Evolutionary conservation across 2,329 filamentous ascomycete species (phyloP), one percentile per base, ranked within the genome.

Genomic region (Ascocoryne sarcoides): DNA sequence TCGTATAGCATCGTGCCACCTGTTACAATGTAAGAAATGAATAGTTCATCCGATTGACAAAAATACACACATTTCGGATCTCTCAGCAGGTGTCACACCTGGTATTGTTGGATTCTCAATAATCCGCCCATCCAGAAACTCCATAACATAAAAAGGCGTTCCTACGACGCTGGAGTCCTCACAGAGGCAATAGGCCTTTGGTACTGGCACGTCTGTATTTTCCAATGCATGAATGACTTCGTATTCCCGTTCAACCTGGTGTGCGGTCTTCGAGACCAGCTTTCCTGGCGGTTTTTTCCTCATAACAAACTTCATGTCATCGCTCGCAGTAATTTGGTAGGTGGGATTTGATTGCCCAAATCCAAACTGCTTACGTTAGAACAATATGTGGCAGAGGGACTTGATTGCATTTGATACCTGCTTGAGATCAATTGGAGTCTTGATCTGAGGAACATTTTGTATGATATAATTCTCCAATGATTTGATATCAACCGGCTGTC

Each of bases 321-420:
- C 71, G 50, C 77, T 70, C 38, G 79, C 79, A 12, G 80, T 94
- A 57, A 96, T 72, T 57, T 90, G 86, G 66, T 96, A 98, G 2
- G 92, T 98, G 32, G 92, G 92, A 61, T 96, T 98, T 43, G 87
- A 95, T 66, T 96, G 92, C 45, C 92, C 92, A 62, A 93, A 96
- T 55, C 89, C 87, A 61, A 96, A 98, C 85, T 96, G 26, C 20
- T 26, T 3, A 15, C 34, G 36, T 40, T 12, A 21, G 30, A 44
- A 19, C n/a, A 46, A 19, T 23, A 14, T 21, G 15, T 15, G 10
- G 19, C 26, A 38, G 29, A 34, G 23, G 40, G 18, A 18, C 20
- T 15, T 16, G 39, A 46, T 26, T 43, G n/a, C 16, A 33, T 12
- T 57, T 63, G n/a, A 44, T 65, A 89, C 88, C 76, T 95, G 90